A percentile compares a stretch with the other conserved stretches of the same genome.
phyloP scores from a whole-genome alignment of 768 basidiomycete genomes.

The Termitomyces sp. region DNA sequence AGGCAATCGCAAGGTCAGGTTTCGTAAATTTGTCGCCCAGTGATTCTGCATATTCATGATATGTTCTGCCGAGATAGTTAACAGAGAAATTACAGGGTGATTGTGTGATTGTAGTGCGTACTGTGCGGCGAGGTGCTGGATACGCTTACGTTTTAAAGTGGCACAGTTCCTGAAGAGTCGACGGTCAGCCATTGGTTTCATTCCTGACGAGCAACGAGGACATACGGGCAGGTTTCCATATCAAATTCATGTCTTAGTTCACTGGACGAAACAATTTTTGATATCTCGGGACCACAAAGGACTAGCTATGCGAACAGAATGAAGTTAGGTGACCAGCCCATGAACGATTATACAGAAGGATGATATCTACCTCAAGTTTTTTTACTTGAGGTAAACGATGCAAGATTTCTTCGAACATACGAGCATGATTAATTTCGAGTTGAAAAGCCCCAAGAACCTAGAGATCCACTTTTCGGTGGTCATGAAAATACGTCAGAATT shows the following conservation, averaged over 20 bases:
- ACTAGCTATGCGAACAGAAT: constrained; percentile 4
- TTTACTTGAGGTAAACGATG: constrained; percentile 29
- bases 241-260: constrained; percentile 3
- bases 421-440: constrained; percentile 16
- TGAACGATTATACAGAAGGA: not conserved
- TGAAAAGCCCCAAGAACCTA: constrained; percentile 26
- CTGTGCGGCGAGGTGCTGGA: constrained; percentile 21
- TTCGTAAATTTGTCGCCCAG: constrained; percentile 15
- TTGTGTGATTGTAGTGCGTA: constrained; percentile 8
- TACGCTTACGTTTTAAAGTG: constrained; percentile 19
- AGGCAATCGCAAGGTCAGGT: constrained; percentile 33
- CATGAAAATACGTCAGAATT: not conserved
- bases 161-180: constrained; percentile 22
- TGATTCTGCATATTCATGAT: constrained; percentile 23
- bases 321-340: not conserved
- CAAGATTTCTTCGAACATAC: constrained; percentile 31
- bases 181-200: not conserved
- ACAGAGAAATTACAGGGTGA: too few species aligned
- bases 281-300: constrained; percentile 7
- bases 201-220: not conserved
- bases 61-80: constrained; percentile 19
- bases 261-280: not conserved
- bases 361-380: constrained; percentile 19
- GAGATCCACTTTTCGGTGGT: not conserved
- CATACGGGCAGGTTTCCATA: constrained; percentile 31